Conservation (phyloP, 441 rosid species). For the Syzygium malaccense region DNA sequence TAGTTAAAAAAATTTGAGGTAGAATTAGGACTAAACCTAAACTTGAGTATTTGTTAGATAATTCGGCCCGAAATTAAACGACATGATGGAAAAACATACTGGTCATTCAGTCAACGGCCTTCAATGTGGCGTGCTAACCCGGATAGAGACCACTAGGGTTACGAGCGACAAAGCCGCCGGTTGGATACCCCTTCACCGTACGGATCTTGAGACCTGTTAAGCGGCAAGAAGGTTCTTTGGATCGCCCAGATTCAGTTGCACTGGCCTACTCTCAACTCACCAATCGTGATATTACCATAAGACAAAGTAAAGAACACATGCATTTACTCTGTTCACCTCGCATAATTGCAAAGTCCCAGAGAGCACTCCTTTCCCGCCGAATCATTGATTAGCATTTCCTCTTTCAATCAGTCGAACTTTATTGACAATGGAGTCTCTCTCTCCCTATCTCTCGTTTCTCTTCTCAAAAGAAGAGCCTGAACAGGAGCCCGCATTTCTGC, state of each 20-base stretch:
- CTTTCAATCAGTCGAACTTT: not conserved
- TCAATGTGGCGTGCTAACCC: rapidly evolving
- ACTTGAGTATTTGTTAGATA: too few relatives aligned
- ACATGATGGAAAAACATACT: not conserved
- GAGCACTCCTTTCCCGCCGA: not conserved
- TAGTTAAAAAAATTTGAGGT: too few relatives aligned
- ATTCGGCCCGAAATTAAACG: too few relatives aligned
- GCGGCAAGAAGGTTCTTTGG: too few relatives aligned
- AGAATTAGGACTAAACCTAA: too few relatives aligned
- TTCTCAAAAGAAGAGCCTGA: slow-evolving; percentile 44
- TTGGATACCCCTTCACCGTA: not conserved
- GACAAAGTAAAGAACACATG: not conserved
- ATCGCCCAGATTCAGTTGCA: not conserved
- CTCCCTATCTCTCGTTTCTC: not conserved
- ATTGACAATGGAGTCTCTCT: slow-evolving; percentile 2
- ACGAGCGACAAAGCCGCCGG: too few relatives aligned
- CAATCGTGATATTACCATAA: not conserved
- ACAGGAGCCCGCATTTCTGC: not conserved
- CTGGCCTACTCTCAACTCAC: not conserved
- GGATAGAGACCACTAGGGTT: not conserved
- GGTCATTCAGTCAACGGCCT: not conserved
- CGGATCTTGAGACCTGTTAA: not conserved
- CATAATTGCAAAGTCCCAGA: not conserved
- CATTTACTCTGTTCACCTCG: not conserved
- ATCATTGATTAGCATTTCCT: not conserved